Base-by-base conservation (phyloP, 352 stramenopile genomes). In the Phytophthora litchii region DNA sequence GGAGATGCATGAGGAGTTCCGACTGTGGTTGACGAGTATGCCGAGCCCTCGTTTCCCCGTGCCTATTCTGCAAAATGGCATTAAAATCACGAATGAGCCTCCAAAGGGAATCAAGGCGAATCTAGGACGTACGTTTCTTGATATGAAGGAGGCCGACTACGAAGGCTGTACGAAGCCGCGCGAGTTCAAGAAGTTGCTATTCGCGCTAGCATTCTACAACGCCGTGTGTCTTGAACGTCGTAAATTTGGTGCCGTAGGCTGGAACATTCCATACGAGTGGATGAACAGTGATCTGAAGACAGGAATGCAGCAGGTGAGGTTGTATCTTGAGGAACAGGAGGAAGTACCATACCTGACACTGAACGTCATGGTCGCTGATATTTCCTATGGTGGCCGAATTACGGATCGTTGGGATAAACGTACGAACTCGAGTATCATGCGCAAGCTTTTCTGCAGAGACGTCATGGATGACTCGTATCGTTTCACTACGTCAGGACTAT, bases 231-330 rank as follows among this genome's bases (percentile, higher is more conserved):
- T 98, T 3, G 94, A 98, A 54, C 80, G 94, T 1, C 82, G 93
- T 10, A 98, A 98, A 48, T 98, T 98, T 55, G 94, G 94, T 17
- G 91, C 94, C 2, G 89, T 98, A 2, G 94, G 94, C 4, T 98
- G 94, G 94, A 98, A 98, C 53, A 98, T 98, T 48, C 91, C 91
- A 2, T 98, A 98, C 63, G 94, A 96, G 32, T 98, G 94, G 92
- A 98, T 98, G 91, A 98, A 98, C 50, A 96, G 82, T 44, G 94
- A 98, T 59, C 49, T 98, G 3, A 98, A 98, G 65, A 97, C 93
- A 21, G 92, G 86, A 14, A 96, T 97, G 85, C 95, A 92, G 65
- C 89, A 97, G 58, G 80, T 97, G 17, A 79, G 89, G 13, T 65
- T 97, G 50, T 98, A 98, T 64, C 72, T 98, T 1, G 94, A 98